Base-by-base conservation (phyloP, 2,329 filamentous ascomycete species). In the Diaporthe capsici region DNA sequence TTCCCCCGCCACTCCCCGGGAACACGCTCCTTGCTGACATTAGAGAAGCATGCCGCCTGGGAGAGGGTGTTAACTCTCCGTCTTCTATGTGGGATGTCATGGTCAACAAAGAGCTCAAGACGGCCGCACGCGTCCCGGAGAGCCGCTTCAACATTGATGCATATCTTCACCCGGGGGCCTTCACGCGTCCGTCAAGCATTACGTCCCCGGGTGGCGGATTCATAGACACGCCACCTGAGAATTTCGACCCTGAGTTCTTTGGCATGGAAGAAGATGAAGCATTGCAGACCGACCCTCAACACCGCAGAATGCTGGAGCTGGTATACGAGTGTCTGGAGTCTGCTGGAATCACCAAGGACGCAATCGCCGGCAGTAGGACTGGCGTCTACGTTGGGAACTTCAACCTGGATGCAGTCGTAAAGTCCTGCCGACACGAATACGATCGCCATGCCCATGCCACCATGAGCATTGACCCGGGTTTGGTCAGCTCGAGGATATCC, bases 201-300 rank as follows among this genome's bases (percentile, higher is more conserved):
- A 57, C 53, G 1, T 57, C 53, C 0, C 53, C 53, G 1, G 53
- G 53, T 10, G 53, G 53, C 3, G 28, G 28, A 10, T 57, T 57
- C 53, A 57, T 57, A 10, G 53, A 57, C 28, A 57, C 53, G 53
- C 28, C 53, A 10, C 53, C 53, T 34, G 53, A 57, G 8, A 3
- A 34, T 57, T 57, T 57, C 53, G 53, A 57, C 17, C 53, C 53
- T 3, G 53, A 57, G 28, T 57, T 57, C 53, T 57, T 57, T 34
- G 53, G 53, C 0, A 57, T 57, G 53, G 53, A 57, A 12, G 53
- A 57, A 4, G 28, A 57, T 9, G 53, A 57, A 28, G 53, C 53
- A 2, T 3, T 57, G 28, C 53, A 57, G 15, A 57, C 53, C 28
- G 53, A 57, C 28, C 53, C 53, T 17, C 53, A 57, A 34, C 53